phyloP scores from a whole-genome alignment of 202 grass and related monocot genomes.

The Bolboschoenoplectus hybrid region DNA sequence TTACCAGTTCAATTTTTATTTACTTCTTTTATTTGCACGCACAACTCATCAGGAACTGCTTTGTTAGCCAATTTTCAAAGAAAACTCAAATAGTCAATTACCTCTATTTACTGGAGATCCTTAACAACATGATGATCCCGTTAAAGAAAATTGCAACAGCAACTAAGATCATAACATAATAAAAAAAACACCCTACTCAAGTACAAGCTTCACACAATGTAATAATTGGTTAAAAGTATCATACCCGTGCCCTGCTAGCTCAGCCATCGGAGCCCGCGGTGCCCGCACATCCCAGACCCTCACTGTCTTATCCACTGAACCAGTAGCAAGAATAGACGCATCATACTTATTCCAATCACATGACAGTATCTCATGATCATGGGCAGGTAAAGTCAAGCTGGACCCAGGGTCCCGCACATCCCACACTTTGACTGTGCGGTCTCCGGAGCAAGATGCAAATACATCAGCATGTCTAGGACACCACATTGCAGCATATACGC shows the following conservation, averaged over 20 bases:
- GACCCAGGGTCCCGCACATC: constrained; percentile 85
- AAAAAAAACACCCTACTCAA: neutral
- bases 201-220: neutral
- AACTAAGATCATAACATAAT: neutral
- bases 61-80: neutral
- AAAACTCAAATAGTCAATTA: neutral
- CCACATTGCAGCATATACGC: constrained; percentile 86
- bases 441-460: constrained; percentile 86
- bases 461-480: constrained; percentile 84
- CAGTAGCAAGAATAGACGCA: constrained; percentile 81
- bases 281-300: constrained; percentile 89
- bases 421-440: constrained; percentile 82
- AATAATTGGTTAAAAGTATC: neutral
- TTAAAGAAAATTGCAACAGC: neutral
- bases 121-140: neutral
- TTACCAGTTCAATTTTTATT: neutral
- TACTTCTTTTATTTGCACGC: neutral
- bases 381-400: constrained; percentile 71
- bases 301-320: constrained; percentile 89
- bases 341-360: constrained; percentile 98
- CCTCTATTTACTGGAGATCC: neutral
- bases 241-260: constrained; percentile 61
- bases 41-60: neutral
- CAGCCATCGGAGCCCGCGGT: constrained; percentile 55
- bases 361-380: constrained; percentile 92